A percentile compares a stretch with the other conserved stretches of the same genome.
These are phyloP conservation scores for Fragosphaeria purpurea DNA, from an alignment of 2,329 filamentous ascomycete genomes.

Conservation along the genomic window DNA sequence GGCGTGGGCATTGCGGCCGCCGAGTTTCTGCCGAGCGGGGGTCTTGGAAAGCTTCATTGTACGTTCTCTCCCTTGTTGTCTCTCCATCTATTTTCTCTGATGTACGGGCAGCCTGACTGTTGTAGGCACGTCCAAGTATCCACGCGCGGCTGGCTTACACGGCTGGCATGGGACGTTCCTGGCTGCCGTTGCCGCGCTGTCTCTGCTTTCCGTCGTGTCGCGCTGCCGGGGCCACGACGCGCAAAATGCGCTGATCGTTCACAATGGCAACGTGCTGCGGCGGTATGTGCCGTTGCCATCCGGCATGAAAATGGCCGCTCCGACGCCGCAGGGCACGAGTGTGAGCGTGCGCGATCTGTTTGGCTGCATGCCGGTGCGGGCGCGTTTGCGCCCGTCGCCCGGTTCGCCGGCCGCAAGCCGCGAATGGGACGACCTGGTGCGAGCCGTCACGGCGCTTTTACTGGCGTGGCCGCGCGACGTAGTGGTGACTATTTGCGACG, in stretches of 20 bases:
- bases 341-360: conserved; percentile 74
- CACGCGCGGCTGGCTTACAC: conserved; percentile 37
- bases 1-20: conserved; percentile 63
- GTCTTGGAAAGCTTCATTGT: conserved; percentile 67
- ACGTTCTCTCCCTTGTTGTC: conserved; percentile 20
- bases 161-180: conserved; percentile 68
- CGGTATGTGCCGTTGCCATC: conserved; percentile 52
- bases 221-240: conserved; percentile 50
- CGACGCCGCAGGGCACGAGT: conserved; percentile 58
- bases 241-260: conserved; percentile 57
- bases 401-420: conserved; percentile 27
- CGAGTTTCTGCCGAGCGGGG: conserved; percentile 63
- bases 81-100: too few species aligned
- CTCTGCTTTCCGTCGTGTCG: conserved; percentile 68
- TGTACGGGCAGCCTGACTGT: background rate
- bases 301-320: conserved; percentile 45
- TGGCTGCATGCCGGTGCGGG: conserved; percentile 80
- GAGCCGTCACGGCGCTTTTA: conserved; percentile 51
- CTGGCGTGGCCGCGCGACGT: conserved; percentile 55
- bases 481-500: conserved; percentile 49
- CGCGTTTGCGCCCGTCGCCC: conserved; percentile 61
- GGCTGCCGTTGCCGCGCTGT: conserved; percentile 64
- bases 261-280: conserved; percentile 56
- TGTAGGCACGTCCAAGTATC: conserved; percentile 69
- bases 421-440: conserved; percentile 56